Evolutionary conservation across 192 early-diverging fungal species (phyloP), one percentile per base, ranked within the genome.

Genomic region (Coemansia sp.): DNA sequence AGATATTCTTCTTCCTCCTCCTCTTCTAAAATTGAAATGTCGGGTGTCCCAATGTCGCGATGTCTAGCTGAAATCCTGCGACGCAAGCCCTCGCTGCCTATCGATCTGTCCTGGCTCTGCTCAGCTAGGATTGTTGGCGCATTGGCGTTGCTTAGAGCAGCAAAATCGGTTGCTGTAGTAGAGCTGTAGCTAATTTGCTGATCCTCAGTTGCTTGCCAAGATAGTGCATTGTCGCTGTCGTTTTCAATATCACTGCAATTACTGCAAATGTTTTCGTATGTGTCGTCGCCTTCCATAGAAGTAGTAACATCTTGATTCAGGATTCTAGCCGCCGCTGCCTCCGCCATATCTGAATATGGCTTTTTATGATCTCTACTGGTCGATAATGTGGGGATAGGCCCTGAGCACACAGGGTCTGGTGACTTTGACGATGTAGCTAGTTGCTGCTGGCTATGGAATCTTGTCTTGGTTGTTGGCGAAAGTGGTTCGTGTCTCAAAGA

Each of bases 41-140:
- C 72, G 1, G 72, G 77, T 8, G 72, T 80, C 4, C 57, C 71
- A 20, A 55, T 31, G n/a, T 75, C 63, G 59, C 66, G 72, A 57
- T 63, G 61, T 30, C 40, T 58, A 21, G 26, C 61, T n/a, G 72
- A 46, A 61, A 70, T 53, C 45, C 77, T 72, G 30, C 66, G 72
- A 12, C 77, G 68, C 68, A 80, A 55, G n/a, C 77, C 77, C 0
- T 65, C 65, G 40, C 59, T 29, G 13, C 20, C 60, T 28, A 13
- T 51, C 29, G 28, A 55, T 57, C 28, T 35, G 52, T 26, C 29
- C 4, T 49, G n/a, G 26, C 26, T 53, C 20, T 23, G n/a, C 18
- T 53, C 52, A 21, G 23, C 26, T 29, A 53, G 29, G 26, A 26
- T 26, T 2, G 28, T 57, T 9, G 55, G 30, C 25, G 37, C n/a